Base-by-base conservation (phyloP, 2,329 filamentous ascomycete genomes). In the Diaporthe ampelina region DNA sequence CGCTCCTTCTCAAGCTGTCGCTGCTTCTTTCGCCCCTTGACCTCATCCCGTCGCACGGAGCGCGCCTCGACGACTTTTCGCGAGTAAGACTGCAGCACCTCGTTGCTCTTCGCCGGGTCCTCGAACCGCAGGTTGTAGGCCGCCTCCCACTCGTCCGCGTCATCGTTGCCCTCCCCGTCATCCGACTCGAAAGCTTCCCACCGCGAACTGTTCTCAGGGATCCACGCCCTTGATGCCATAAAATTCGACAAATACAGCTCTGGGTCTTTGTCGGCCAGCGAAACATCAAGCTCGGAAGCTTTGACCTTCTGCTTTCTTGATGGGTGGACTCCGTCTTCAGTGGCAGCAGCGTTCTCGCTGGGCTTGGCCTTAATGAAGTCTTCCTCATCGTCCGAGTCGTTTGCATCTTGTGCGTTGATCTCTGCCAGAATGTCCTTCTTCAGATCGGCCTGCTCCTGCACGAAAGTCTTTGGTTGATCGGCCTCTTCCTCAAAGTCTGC, bases 61-160 rank as follows among this genome's bases (percentile, higher is more conserved):
- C 94, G 93, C 76, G 93, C 92, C 52, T 92, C 92, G 50, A 94
- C 93, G 24, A 95, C 89, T 81, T 97, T 95, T 91, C 96, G 93
- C 73, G 96, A 93, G 84, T 98, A 97, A 8, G 95, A 95, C 80
- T 93, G 92, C 43, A 99, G 87, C 67, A 94, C 92, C 83, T 98
- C 95, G 81, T 98, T 98, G 79, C 94, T 92, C 81, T 94, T 95
- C 75, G 90, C 90, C 0, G 97, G 95, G 79, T 98, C 94, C 82
- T 99, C 97, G 80, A 99, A 99, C 45, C 97, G 93, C 84, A 98
- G 85, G 85, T 99, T 99, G 86, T 98, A 99, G 6, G 95, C 95
- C 77, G 94, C 90, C 84, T 99, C 97, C 80, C 96, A 97, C 75
- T 93, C 91, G 58, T 98, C 96, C 35, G 95, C 95, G 59, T 91